Base-by-base conservation (phyloP, 805 yeast genomes). In the Candida alai region DNA sequence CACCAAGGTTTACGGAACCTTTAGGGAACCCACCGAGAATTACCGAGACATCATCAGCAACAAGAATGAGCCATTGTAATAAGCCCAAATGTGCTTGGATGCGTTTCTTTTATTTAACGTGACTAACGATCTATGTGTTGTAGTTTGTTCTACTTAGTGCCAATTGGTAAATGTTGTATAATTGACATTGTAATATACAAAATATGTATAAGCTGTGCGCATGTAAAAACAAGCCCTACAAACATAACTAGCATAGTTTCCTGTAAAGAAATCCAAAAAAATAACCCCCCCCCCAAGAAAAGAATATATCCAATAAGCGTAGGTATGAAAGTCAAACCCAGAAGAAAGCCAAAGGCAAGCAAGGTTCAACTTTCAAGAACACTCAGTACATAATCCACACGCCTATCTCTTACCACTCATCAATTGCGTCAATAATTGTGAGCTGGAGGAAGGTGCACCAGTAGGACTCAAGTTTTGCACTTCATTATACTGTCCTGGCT, bases 341-440 rank as follows among this genome's bases (percentile, higher is more conserved):
- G 19, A 17, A 15, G 5, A 9, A 3, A 16, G 20, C 20, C 24
- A 4, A 29, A n/a, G 4, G 12, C 4, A 22, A 22, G 3, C 11
- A 22, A 22, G 24, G 24, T 12, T n/a, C n/a, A n/a, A n/a, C n/a
- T n/a, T n/a, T n/a, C n/a, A n/a, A n/a, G n/a, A n/a, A 21, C 11
- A 22, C 24, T 4, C 3, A 28, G 11, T 8, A 7, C 19, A 4
- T n/a, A n/a, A 13, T 27, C 10, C 10, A 27, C 19, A 28, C 13
- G 14, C 13, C 45, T 48, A 65, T 47, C 65, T 75, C 53, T 82
- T 84, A 19, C 94, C 94, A 47, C 81, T 80, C 79, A 88, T 80
- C 52, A 88, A 67, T 57, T 87, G 96, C 38, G 78, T 85, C 48
- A 88, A 70, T 50, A 88, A 70, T 52, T 87, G 95, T 25, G 87